Evolutionary conservation across 306 rosid genomes (phyloP), one percentile per base, ranked within the genome.

Genomic region (Prunus kanzakura): DNA sequence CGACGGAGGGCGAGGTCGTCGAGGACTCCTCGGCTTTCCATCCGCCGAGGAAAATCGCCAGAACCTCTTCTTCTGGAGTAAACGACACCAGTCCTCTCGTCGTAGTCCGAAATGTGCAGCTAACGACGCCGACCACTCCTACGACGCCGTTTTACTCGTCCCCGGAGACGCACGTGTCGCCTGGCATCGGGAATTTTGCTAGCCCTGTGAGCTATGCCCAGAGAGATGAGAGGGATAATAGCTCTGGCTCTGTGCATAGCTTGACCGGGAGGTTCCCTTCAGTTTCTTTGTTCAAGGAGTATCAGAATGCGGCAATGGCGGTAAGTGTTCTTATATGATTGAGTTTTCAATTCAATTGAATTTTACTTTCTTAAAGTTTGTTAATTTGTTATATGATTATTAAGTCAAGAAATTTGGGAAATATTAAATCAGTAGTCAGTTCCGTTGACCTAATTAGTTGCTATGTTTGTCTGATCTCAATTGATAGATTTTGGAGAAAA

Each of bases 221-320:
- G 81, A 80, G 68, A 46, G 89, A 80, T 38, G 91, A 81, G 68
- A 84, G 69, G 80, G 86, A 81, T 35, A 55, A 78, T 30, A 64
- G 69, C 35, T 4, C 82, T 46, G 64, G 65, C 25, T 5, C 81
- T 54, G 67, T 54, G 77, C 93, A 91, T 83, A 35, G 94, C 83
- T 86, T 91, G 81, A 78, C 86, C 29, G 98, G 97, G 55, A 86
- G 62, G 79, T 91, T 93, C 67, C 97, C 98, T 76, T 83, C 98
- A 0, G 94, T 91, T 82, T 87, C 98, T 19, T 81, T 91, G 83
- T 94, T 94, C 57, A 94, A 90, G 89, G 98, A 91, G 76, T 94
- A 87, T 72, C 98, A 91, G 76, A 89, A 85, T 86, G 85, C 96
- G 64, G 98, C 98, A n/a, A 91, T 91, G 97, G 96, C 91, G 90